These are phyloP conservation scores for Pythium rishiriense DNA, from an alignment of 352 stramenopile species.

Conservation along the genomic window DNA sequence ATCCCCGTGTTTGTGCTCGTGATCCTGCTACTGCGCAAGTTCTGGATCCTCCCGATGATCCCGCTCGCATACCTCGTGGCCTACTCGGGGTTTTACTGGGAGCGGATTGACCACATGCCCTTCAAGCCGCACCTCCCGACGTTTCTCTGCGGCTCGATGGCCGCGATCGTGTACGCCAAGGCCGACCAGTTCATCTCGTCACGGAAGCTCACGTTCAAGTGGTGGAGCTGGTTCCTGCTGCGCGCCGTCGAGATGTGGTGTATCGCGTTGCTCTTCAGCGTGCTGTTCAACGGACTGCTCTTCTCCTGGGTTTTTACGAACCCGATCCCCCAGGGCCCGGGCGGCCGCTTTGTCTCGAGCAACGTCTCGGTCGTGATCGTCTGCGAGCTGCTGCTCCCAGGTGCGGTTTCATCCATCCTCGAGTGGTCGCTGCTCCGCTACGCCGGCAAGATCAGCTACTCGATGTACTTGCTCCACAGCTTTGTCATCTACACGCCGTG, in stretches of 20 bases:
- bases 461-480: conserved; percentile 45
- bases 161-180: conserved; percentile 31
- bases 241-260: conserved; percentile 20
- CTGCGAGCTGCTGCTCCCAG: conserved; percentile 39
- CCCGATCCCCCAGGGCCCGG: conserved; percentile 15
- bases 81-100: conserved; percentile 24
- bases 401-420: conserved; percentile 25
- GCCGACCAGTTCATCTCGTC: conserved; percentile 13
- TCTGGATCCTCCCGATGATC: conserved; percentile 15
- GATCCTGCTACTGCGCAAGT: conserved; percentile 7
- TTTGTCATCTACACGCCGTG: conserved; percentile 37
- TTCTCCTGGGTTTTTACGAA: conserved; percentile 35
- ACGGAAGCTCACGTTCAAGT: background rate
- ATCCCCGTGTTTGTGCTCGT: conserved; percentile 33
- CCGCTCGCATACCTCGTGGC: conserved; percentile 25
- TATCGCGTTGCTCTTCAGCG: conserved; percentile 30
- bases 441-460: conserved; percentile 46
- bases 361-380: conserved; percentile 33
- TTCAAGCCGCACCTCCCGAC: conserved; percentile 37
- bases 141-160: conserved; percentile 38
- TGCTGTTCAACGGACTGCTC: conserved; percentile 24
- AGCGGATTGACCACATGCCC: conserved; percentile 26
- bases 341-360: conserved; percentile 28
- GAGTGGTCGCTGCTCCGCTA: conserved; percentile 37
- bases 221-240: conserved; percentile 16